phyloP scores from a whole-genome alignment of 2,329 filamentous ascomycete species.

The Alternaria metachromatica region DNA sequence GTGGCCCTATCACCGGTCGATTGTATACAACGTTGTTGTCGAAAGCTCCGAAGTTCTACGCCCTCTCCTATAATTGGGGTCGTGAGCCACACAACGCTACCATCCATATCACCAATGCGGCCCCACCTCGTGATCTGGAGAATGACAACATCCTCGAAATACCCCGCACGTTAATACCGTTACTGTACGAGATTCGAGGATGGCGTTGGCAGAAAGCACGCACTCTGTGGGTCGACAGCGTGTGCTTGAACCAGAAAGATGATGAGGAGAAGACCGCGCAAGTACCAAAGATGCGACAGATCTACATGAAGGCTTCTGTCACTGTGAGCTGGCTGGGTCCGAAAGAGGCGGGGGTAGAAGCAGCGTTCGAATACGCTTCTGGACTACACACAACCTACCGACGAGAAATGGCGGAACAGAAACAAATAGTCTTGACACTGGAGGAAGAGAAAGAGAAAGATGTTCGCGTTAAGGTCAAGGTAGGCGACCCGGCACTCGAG shows the following conservation, averaged over 20 bases:
- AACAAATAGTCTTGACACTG: neutral
- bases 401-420: neutral
- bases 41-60: neutral
- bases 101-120: neutral
- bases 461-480: neutral
- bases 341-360: neutral
- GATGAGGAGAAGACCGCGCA: neutral
- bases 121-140: neutral
- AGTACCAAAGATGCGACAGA: neutral
- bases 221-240: neutral
- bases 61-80: neutral
- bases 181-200: neutral
- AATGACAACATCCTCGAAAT: neutral
- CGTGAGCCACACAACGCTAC: neutral
- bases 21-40: neutral
- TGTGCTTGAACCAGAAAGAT: neutral
- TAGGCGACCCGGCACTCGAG: neutral
- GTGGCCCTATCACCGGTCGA: neutral
- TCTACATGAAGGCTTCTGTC: neutral
- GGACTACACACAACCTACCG: neutral
- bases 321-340: neutral
- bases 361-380: neutral
- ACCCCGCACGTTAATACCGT: neutral
- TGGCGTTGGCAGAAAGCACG: neutral
- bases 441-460: neutral